Evolutionary conservation across 495 filamentous ascomycete species (phyloP), one percentile per base, ranked within the genome.

Genomic region (Umbilicaria muhlenbergii): DNA sequence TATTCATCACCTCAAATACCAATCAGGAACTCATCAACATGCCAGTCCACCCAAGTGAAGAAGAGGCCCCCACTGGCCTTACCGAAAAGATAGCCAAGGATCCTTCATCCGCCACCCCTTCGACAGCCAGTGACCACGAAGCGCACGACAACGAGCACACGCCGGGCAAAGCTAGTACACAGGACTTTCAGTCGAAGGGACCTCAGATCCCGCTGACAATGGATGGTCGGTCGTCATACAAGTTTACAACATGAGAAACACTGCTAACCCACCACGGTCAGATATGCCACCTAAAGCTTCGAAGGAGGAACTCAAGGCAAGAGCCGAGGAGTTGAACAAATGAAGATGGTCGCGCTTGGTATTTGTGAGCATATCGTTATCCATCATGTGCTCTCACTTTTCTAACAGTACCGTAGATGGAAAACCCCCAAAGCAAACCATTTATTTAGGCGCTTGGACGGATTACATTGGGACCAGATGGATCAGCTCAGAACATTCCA

Each of bases 291-390:
- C 71, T 39, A 72, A 69, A 52, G 70, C 65, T 16, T 67, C 78
- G n/a, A 77, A 74, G 55, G 78, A 82, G 53, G 80, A 86, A 51
- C 70, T 77, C 34, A 63, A 69, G 47, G 75, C 70, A 4, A 80
- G 73, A 56, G 73, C 70, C 36, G 61, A 75, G 52, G 72, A 75
- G 51, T 50, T 86, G 50, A 83, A 84, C 64, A 75, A 81, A 58
- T 70, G 67, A 7, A 7, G 38, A 11, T 28, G 24, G 2, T 28
- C 4, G 5, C 5, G 4, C 4, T 28, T 28, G 5, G 24, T 28
- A 1, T 6, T 28, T 3, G 24, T 28, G 8, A 3, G 24, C 24
- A 28, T 10, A 10, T 8, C 1, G 5, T 6, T 28, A 6, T 28
- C 1, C 1, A 28, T 10, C 5, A 28, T 28, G 3, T 10, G 24